Evolutionary conservation across 371 early-diverging fungal genomes (phyloP).

Genomic region (Blakeslea trispora): DNA sequence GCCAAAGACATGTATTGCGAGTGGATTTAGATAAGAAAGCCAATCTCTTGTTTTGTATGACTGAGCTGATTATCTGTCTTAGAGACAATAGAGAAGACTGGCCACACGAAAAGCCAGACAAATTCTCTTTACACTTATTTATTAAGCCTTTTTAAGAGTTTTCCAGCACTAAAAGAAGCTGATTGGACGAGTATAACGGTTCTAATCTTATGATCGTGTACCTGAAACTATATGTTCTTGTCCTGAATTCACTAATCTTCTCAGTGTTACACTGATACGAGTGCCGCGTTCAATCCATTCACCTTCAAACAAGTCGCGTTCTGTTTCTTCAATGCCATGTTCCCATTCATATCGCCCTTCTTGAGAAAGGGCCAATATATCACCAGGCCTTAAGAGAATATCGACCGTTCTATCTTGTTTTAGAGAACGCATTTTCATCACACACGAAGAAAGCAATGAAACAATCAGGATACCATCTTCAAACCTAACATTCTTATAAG

Average conservation of each 20-base stretch:
- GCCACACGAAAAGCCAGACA: too few relatives aligned
- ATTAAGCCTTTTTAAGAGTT: too few relatives aligned
- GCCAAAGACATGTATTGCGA: too few relatives aligned
- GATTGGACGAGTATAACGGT: too few relatives aligned
- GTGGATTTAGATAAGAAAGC: too few relatives aligned
- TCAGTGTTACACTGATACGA: constrained; percentile 45
- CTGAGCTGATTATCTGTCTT: too few relatives aligned
- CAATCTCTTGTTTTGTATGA: too few relatives aligned
- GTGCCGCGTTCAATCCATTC: constrained; percentile 37
- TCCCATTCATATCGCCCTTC: constrained; percentile 47
- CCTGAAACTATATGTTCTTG: not conserved
- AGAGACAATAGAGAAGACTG: too few relatives aligned
- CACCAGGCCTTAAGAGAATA: constrained; percentile 41
- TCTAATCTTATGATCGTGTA: not conserved
- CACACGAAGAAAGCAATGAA: constrained; percentile 48
- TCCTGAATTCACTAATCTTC: constrained; percentile 22
- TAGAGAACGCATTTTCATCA: constrained; percentile 41
- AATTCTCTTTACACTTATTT: too few relatives aligned
- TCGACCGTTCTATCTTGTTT: not conserved
- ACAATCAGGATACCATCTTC: constrained; percentile 49
- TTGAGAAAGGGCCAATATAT: constrained; percentile 37
- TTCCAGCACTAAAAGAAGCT: too few relatives aligned
- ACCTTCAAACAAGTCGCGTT: constrained; percentile 28
- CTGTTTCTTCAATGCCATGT: constrained; percentile 41
- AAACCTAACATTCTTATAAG: constrained; percentile 27